These are phyloP conservation scores for Pichia rugopelliculosa DNA, from an alignment of 805 yeast species.

Conservation along the genomic window DNA sequence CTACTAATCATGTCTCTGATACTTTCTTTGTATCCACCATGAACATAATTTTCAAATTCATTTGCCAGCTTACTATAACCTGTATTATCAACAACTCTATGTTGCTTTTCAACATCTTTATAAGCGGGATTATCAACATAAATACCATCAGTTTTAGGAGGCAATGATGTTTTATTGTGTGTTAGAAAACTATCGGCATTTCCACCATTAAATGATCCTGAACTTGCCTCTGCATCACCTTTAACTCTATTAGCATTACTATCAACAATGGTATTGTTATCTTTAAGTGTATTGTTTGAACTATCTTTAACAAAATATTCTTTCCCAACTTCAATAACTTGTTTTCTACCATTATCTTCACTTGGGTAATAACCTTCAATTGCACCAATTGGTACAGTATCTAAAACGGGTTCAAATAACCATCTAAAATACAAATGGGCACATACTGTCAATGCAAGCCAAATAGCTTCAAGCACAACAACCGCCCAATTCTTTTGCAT, in stretches of 20 bases:
- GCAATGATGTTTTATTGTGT: slow-evolving; percentile 3
- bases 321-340: slow-evolving; percentile 36
- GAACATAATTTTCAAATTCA: not conserved
- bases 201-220: not conserved
- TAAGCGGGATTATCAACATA: not conserved
- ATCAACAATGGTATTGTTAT: not conserved
- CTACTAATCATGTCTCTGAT: slow-evolving; percentile 3
- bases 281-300: slow-evolving; percentile 3
- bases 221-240: not conserved
- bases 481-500: slow-evolving; percentile 77
- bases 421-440: slow-evolving; percentile 53
- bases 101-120: not conserved
- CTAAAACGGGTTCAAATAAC: slow-evolving; percentile 56
- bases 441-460: slow-evolving; percentile 48
- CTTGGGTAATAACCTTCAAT: slow-evolving; percentile 47
- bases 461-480: slow-evolving; percentile 60
- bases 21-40: not conserved
- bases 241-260: not conserved
- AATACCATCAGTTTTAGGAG: not conserved
- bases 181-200: not conserved
- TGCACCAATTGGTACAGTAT: slow-evolving; percentile 64
- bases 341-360: slow-evolving; percentile 57
- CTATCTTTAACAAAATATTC: slow-evolving; percentile 18
- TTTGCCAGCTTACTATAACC: slow-evolving; percentile 1
- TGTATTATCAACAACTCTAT: not conserved